Conservation (phyloP, 441 rosid genomes). For the Erodium moschatum region DNA sequence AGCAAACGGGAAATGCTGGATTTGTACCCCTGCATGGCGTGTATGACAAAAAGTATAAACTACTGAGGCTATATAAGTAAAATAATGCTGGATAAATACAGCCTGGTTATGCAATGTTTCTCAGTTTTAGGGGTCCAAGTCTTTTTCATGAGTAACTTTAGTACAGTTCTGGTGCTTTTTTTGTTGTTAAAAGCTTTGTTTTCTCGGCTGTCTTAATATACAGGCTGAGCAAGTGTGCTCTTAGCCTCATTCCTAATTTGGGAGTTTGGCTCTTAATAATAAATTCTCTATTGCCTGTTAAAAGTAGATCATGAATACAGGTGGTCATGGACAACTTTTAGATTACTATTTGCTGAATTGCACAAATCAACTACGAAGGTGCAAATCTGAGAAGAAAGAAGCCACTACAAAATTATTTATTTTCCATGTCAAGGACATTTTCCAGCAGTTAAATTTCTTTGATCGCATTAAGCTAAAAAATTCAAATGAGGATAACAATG, state of each 20-base stretch:
- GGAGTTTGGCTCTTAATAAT: not conserved
- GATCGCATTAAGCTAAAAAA: not conserved
- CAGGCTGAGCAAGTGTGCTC: not conserved
- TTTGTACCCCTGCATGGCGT: constrained; percentile 38
- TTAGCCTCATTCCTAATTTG: not conserved
- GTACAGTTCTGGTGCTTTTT: not conserved
- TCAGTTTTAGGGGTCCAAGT: not conserved
- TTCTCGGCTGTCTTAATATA: not conserved
- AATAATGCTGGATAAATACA: not conserved
- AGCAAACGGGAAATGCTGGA: constrained; percentile 31
- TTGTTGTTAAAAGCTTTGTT: not conserved
- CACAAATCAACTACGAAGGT: not conserved
- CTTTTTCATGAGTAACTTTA: not conserved
- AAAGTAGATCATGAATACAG: no score
- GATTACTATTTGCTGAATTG: not conserved
- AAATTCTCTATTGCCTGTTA: not conserved
- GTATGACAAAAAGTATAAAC: constrained; percentile 2
- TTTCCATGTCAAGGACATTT: not conserved
- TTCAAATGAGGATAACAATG: not conserved
- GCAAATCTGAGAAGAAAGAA: not conserved
- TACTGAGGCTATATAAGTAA: constrained; percentile 1
- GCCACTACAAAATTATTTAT: not conserved
- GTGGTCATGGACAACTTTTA: no score
- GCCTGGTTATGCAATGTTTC: not conserved
- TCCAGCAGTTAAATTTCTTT: not conserved